These are phyloP conservation scores for Oemleria cerasiformis DNA, from an alignment of 306 rosid genomes.

Conservation along the genomic window DNA sequence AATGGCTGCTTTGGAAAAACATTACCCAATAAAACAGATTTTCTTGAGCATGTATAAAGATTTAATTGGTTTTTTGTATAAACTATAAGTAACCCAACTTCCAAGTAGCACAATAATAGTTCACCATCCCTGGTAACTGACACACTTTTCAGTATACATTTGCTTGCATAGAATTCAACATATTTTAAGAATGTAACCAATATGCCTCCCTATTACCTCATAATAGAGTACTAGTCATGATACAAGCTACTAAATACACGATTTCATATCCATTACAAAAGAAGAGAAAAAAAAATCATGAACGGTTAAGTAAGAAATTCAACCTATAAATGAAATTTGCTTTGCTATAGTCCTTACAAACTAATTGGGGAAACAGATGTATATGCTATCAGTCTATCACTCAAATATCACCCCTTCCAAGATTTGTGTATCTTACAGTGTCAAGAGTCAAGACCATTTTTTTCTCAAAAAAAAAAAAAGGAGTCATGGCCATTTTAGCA, in stretches of 20 bases:
- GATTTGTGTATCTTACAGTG: background rate
- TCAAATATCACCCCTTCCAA: background rate
- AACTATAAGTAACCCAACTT: background rate
- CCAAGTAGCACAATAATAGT: background rate
- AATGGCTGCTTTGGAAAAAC: background rate
- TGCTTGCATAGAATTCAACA: background rate
- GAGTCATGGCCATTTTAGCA: background rate
- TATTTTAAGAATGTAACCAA: too few relatives aligned
- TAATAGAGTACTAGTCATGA: background rate
- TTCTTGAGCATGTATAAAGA: background rate
- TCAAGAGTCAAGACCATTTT: background rate
- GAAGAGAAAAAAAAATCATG: background rate
- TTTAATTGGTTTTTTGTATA: background rate
- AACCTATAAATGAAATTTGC: background rate
- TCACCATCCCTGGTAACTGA: background rate
- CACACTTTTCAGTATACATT: background rate
- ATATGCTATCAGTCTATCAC: background rate
- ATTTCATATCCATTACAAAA: background rate
- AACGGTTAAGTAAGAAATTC: background rate
- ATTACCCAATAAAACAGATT: background rate
- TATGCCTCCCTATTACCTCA: background rate
- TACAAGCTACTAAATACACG: background rate
- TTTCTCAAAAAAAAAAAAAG: background rate
- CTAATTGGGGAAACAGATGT: background rate
- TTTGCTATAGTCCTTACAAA: background rate